Conservation (phyloP, 371 early-diverging fungal species). For the Chytridium lagenaria region DNA sequence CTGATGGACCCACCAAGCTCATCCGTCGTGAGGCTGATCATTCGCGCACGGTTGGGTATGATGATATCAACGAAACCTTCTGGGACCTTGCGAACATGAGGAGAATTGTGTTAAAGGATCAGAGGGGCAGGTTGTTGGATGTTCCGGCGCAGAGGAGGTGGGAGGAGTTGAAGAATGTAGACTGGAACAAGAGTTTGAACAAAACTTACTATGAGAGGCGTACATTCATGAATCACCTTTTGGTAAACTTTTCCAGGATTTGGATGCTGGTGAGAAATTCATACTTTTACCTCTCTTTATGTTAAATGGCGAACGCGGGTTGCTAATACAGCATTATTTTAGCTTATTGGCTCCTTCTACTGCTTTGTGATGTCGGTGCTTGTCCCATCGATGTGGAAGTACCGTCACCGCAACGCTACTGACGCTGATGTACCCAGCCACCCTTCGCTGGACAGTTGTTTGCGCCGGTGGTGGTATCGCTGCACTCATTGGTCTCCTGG, state of each 20-base stretch:
- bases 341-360: not conserved
- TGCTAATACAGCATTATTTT: not conserved
- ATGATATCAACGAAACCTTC: slow-evolving; percentile 89
- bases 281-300: slow-evolving; percentile 11
- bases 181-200: slow-evolving; percentile 73
- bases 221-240: slow-evolving; percentile 84
- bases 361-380: not conserved
- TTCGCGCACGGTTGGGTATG: slow-evolving; percentile 77
- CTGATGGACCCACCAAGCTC: slow-evolving; percentile 38
- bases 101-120: slow-evolving; percentile 63
- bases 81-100: slow-evolving; percentile 78
- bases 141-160: slow-evolving; percentile 73
- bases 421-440: not conserved
- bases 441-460: not conserved
- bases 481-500: not conserved
- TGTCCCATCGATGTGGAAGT: not conserved
- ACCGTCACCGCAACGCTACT: not conserved
- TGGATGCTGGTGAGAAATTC: slow-evolving; percentile 60
- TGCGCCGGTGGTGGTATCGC: not conserved
- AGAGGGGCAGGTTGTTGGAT: slow-evolving; percentile 60
- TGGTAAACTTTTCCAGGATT: slow-evolving; percentile 75
- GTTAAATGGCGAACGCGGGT: not conserved
- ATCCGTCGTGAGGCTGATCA: slow-evolving; percentile 60
- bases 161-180: slow-evolving; percentile 65
- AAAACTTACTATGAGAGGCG: slow-evolving; percentile 90